phyloP scores from a whole-genome alignment of 23 red algal genomes.

The Gracilaria domingensis region DNA sequence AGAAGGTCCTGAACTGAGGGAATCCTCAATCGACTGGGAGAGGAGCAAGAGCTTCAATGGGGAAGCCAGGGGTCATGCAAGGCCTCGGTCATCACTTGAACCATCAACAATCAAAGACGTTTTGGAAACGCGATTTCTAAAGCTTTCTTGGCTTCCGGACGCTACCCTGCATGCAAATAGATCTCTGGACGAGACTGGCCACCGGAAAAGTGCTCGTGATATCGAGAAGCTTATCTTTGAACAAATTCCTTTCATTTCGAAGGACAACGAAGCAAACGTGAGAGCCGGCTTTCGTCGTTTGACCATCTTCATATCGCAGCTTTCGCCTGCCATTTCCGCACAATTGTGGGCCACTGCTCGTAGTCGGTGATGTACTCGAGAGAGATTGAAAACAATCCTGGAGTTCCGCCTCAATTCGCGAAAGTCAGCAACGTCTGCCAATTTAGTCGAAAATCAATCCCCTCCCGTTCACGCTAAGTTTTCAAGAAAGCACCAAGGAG shows the following conservation, averaged over 20 bases:
- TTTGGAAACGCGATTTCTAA: constrained; percentile 33
- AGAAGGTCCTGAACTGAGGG: neutral
- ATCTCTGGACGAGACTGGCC: constrained; percentile 35
- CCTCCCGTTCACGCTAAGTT: constrained; percentile 28
- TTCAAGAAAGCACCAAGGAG: constrained; percentile 26
- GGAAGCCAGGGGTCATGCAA: neutral
- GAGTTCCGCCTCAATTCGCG: constrained; percentile 34
- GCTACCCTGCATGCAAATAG: constrained; percentile 16
- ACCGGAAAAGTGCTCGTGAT: constrained; percentile 17
- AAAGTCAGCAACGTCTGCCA: neutral
- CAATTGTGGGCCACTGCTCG: constrained; percentile 13
- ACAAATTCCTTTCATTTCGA: constrained; percentile 34
- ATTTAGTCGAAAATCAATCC: neutral
- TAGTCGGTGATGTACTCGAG: constrained; percentile 20
- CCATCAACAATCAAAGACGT: neutral
- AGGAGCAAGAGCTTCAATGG: neutral
- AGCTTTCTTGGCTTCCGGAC: constrained; percentile 48
- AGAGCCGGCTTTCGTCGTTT: constrained; percentile 28
- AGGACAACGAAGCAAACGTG: constrained; percentile 17
- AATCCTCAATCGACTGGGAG: neutral
- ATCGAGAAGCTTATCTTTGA: constrained; percentile 66
- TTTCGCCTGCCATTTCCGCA: constrained; percentile 13
- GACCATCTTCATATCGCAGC: constrained; percentile 32
- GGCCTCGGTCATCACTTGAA: constrained; percentile 3
- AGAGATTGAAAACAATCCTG: neutral